Conservation (phyloP, 2,329 filamentous ascomycete species). For the Cladobotryum protrusum region DNA sequence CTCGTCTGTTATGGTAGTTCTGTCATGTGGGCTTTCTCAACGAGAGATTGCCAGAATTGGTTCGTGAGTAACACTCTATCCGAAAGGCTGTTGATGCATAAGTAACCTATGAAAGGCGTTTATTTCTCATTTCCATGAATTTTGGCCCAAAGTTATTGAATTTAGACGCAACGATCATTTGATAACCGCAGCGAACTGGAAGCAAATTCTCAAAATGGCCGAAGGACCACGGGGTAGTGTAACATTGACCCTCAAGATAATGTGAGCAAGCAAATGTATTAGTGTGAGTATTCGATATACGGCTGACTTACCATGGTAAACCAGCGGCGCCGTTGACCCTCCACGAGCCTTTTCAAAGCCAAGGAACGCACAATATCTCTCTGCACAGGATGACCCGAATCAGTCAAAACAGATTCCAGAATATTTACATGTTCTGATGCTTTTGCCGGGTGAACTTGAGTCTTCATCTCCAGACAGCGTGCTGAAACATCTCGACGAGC, state of each 20-base stretch:
- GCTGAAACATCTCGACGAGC: conserved; percentile 4
- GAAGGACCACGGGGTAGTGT: conserved; percentile 16
- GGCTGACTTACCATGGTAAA: no score
- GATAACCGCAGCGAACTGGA: conserved; percentile 23
- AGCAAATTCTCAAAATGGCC: conserved; percentile 24
- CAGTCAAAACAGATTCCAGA: neutral
- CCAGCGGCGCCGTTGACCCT: conserved; percentile 2
- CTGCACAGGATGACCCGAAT: neutral
- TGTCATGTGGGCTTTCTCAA: conserved; percentile 33
- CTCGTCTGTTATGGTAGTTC: conserved; percentile 29
- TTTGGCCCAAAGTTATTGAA: conserved; percentile 34
- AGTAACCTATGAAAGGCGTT: conserved; percentile 27
- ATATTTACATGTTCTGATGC: conserved; percentile 18
- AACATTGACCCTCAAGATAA: conserved; percentile 17
- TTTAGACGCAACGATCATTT: conserved; percentile 29
- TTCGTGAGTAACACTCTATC: conserved; percentile 30
- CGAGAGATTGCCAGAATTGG: conserved; percentile 38
- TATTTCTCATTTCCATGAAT: conserved; percentile 35
- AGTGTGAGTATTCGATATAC: no score
- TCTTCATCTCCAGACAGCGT: neutral
- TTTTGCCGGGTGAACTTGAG: conserved; percentile 10
- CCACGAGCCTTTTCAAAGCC: conserved; percentile 5
- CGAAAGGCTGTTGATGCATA: neutral
- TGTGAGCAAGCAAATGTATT: neutral
- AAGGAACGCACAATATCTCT: neutral